Percentiles rank a stretch among this genome's conserved stretches.
Conservation (phyloP, 208 protist species). For the Lotmaria passim region DNA sequence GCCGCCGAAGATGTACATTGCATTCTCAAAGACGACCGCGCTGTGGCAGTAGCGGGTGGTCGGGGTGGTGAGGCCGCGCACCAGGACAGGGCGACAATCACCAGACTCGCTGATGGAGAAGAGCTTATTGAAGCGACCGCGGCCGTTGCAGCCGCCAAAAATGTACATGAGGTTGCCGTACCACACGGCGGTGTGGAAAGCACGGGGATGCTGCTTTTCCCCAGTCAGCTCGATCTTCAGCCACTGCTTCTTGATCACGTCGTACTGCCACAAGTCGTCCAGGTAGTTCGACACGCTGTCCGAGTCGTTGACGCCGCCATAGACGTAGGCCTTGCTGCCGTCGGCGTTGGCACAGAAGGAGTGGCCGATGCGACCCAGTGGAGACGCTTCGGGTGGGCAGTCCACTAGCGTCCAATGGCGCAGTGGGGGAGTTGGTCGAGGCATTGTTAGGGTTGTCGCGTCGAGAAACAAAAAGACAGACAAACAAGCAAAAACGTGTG, state of each 20-base stretch:
- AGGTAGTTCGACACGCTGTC: conserved; percentile 81
- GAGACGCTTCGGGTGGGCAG: conserved; percentile 43
- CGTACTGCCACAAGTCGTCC: conserved; percentile 84
- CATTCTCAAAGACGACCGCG: conserved; percentile 69
- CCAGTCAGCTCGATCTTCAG: conserved; percentile 58
- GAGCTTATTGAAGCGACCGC: conserved; percentile 85
- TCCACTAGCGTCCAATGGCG: conserved; percentile 58
- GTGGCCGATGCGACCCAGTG: conserved; percentile 86
- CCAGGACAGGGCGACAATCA: conserved; percentile 29
- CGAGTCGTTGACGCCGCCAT: conserved; percentile 86
- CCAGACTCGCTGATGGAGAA: conserved; percentile 76
- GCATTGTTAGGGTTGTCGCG: too few species aligned
- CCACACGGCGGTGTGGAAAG: conserved; percentile 88
- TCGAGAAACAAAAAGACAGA: too few species aligned
- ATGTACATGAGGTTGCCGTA: conserved; percentile 72
- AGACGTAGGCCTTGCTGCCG: conserved; percentile 82
- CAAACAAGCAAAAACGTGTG: too few species aligned
- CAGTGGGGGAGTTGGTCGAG: conserved; percentile 27
- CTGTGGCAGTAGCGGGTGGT: conserved; percentile 88
- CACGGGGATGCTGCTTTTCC: conserved; percentile 69
- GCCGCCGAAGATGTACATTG: conserved; percentile 89
- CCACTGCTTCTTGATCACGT: conserved; percentile 75
- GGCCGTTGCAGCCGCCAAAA: conserved; percentile 89
- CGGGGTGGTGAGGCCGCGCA: conserved; percentile 26
- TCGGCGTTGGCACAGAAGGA: conserved; percentile 75